A percentile compares a stretch with the other conserved stretches of the same genome.
Evolutionary conservation across 2,329 filamentous ascomycete genomes (phyloP).

Genomic region (Cladosporium sp.): DNA sequence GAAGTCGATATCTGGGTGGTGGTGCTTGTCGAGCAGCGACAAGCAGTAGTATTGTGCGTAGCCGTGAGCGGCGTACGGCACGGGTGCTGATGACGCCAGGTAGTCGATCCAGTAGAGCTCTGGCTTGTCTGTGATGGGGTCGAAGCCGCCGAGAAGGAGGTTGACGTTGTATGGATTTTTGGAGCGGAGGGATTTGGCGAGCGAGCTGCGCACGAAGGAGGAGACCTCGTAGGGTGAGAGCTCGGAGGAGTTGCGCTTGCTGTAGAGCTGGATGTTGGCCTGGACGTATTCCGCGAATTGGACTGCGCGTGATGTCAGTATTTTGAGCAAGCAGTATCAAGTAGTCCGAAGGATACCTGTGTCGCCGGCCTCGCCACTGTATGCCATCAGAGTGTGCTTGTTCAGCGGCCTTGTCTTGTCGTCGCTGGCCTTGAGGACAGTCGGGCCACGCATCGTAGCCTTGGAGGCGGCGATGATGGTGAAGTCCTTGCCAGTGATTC

Average conservation of each 20-base stretch:
- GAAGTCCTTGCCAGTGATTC: slow-evolving; percentile 99
- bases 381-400: slow-evolving; percentile 92
- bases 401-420: slow-evolving; percentile 95
- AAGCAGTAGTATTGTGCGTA: slow-evolving; percentile 99
- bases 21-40: slow-evolving; percentile 96
- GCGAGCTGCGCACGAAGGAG: slow-evolving; percentile 89
- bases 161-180: slow-evolving; percentile 97
- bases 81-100: slow-evolving; percentile 79
- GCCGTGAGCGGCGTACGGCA: slow-evolving; percentile 95
- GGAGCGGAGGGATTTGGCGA: slow-evolving; percentile 86
- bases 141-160: slow-evolving; percentile 88
- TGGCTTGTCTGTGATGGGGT: slow-evolving; percentile 87
- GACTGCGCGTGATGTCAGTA: slow-evolving; percentile 54
- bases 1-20: slow-evolving; percentile 88
- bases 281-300: slow-evolving; percentile 99
- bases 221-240: slow-evolving; percentile 86
- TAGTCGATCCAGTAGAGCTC: slow-evolving; percentile 97
- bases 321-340: not conserved
- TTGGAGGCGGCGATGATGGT: slow-evolving; percentile 97
- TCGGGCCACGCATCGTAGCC: slow-evolving; percentile 95
- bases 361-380: slow-evolving; percentile 93
- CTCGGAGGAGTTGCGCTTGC: slow-evolving; percentile 95
- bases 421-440: slow-evolving; percentile 90
- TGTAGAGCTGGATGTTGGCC: slow-evolving; percentile 96
- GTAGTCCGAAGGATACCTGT: slow-evolving; percentile 62